Conservation (phyloP, 306 rosid genomes). For the Hippophae rhamnoides region DNA sequence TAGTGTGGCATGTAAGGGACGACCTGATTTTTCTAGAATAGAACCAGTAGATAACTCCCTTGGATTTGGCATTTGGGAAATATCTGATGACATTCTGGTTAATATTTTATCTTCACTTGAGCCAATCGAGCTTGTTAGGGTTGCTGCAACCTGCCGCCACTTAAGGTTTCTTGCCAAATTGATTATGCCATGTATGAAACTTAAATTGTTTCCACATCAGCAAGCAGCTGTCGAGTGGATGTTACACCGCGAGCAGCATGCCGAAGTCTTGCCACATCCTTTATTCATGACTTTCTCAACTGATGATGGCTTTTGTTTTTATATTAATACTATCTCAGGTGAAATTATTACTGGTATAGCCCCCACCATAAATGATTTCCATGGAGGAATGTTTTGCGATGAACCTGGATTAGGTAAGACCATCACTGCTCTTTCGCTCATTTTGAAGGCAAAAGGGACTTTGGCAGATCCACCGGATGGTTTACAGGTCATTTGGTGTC, state of each 20-base stretch:
- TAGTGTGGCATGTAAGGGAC: constrained; percentile 34
- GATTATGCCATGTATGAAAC: constrained; percentile 80
- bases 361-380: constrained; percentile 74
- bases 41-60: constrained; percentile 30
- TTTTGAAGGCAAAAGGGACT: constrained; percentile 71
- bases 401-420: constrained; percentile 99
- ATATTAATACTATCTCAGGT: constrained; percentile 65
- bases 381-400: constrained; percentile 94
- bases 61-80: constrained; percentile 60
- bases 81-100: constrained; percentile 64
- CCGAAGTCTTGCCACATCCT: constrained; percentile 60
- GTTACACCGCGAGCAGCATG: constrained; percentile 82
- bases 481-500: constrained; percentile 58
- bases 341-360: constrained; percentile 57
- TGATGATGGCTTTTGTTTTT: constrained; percentile 62
- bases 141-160: constrained; percentile 70
- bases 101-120: constrained; percentile 45
- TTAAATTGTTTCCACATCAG: constrained; percentile 88
- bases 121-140: constrained; percentile 60
- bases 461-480: constrained; percentile 69
- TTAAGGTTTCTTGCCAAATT: constrained; percentile 59
- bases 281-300: constrained; percentile 55
- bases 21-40: constrained; percentile 34
- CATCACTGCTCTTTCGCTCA: constrained; percentile 80
- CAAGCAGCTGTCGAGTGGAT: constrained; percentile 88